A percentile compares a stretch with the other conserved stretches of the same genome.
Evolutionary conservation across 345 rosid genomes (phyloP).

Genomic region (Lagerstroemia speciosa): DNA sequence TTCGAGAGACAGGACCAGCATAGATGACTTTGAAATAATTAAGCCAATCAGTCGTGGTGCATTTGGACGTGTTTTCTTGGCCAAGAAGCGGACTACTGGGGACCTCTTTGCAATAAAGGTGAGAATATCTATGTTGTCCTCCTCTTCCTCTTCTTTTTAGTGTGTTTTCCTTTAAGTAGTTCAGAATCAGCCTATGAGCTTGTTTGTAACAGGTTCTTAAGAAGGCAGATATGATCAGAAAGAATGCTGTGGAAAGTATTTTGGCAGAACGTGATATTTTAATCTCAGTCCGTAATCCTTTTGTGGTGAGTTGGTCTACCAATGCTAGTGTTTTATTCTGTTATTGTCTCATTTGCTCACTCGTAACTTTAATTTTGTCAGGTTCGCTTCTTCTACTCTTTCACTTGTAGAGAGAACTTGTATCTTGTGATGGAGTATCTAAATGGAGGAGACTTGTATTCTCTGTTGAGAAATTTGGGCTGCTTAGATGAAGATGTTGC

Average conservation of each 20-base stretch:
- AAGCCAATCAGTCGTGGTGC: constrained; percentile 99
- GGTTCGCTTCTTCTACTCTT: constrained; percentile 99
- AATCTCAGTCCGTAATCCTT: constrained; percentile 97
- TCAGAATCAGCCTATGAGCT: background rate
- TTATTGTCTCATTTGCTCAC: constrained; percentile 17
- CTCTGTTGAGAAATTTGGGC: constrained; percentile 90
- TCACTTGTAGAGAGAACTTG: constrained; percentile 96
- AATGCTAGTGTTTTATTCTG: constrained; percentile 19
- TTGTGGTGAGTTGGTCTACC: constrained; percentile 89
- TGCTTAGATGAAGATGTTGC: constrained; percentile 98
- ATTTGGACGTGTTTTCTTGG: constrained; percentile 96
- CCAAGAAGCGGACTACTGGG: constrained; percentile 96
- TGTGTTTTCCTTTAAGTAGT: background rate
- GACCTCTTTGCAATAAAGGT: constrained; percentile 99
- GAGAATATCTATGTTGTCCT: background rate
- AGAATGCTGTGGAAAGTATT: constrained; percentile 99
- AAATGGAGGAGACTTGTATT: constrained; percentile 97
- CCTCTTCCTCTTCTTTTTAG: background rate
- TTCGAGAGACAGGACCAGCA: constrained; percentile 86
- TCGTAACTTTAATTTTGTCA: constrained; percentile 30
- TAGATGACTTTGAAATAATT: constrained; percentile 98
- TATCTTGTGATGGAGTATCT: constrained; percentile 99
- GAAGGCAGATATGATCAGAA: constrained; percentile 98
- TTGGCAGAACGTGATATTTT: constrained; percentile 98
- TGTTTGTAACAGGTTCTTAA: constrained; percentile 63